These are phyloP conservation scores for Apiotrichum mycotoxinovorans DNA, from an alignment of 1,284 basidiomycete genomes.

Conservation along the genomic window DNA sequence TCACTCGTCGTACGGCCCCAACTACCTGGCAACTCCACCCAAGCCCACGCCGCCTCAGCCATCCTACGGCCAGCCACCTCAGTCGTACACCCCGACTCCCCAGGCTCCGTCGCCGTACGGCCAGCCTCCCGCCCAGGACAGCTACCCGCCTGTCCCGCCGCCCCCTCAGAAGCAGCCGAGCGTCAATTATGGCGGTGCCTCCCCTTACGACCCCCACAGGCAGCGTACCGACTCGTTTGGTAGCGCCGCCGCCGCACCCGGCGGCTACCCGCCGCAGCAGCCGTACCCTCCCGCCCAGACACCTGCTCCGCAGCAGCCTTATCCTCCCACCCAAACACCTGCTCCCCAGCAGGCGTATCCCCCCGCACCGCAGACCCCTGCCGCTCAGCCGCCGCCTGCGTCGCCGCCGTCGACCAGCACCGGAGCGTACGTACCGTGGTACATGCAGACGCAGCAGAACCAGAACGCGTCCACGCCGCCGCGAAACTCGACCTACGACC, in stretches of 20 bases:
- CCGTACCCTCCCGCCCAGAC: background rate
- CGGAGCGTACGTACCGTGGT: conserved; percentile 43
- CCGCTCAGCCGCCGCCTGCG: background rate
- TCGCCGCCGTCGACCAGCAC: conserved; percentile 13
- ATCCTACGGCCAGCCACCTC: background rate
- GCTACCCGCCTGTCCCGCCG: background rate
- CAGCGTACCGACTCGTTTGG: conserved; percentile 5
- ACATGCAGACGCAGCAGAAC: conserved; percentile 38
- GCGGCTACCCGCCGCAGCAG: background rate
- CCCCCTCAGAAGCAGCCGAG: background rate
- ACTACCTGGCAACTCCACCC: background rate
- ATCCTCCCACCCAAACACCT: background rate
- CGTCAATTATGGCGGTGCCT: background rate
- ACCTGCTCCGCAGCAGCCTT: background rate
- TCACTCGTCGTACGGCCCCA: background rate
- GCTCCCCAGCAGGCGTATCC: background rate
- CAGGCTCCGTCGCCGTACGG: background rate
- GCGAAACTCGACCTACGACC: conserved; percentile 9
- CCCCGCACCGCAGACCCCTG: conserved; percentile 4
- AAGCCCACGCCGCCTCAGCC: conserved; percentile 1
- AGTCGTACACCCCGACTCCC: background rate
- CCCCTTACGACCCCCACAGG: background rate
- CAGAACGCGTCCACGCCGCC: conserved; percentile 21
- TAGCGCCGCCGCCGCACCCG: background rate
- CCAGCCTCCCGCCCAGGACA: background rate